These are phyloP conservation scores for Clohesyomyces aquaticus DNA, from an alignment of 495 filamentous ascomycete species.

Conservation along the genomic window DNA sequence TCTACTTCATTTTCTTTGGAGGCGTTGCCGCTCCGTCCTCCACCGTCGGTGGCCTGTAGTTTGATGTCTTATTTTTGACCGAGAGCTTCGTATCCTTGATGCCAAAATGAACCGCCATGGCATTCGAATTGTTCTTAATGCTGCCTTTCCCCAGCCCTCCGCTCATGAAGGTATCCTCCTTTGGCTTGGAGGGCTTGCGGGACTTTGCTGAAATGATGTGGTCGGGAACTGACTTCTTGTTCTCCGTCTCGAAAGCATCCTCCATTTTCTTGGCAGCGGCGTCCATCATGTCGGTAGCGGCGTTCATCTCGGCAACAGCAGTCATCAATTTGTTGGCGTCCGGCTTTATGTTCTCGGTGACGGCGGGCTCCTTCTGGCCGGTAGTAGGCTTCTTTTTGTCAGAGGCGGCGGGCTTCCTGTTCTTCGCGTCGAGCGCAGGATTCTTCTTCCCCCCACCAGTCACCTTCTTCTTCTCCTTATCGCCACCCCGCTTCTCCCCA, in stretches of 20 bases:
- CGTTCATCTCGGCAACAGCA: too few relatives aligned
- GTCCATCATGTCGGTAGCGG: too few relatives aligned
- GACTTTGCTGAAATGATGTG: not conserved
- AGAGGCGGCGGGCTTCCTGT: too few relatives aligned
- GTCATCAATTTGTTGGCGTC: too few relatives aligned
- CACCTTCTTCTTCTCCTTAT: not conserved
- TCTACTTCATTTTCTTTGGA: not conserved
- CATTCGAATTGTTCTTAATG: too few relatives aligned
- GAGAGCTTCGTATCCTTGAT: not conserved
- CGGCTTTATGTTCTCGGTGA: too few relatives aligned
- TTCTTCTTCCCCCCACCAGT: not conserved
- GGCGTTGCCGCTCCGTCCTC: conserved; percentile 6
- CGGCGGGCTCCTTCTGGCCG: too few relatives aligned
- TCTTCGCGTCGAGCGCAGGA: too few relatives aligned
- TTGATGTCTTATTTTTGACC: not conserved
- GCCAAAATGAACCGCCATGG: too few relatives aligned
- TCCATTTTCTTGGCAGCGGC: too few relatives aligned
- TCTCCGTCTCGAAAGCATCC: too few relatives aligned
- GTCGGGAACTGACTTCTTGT: not conserved
- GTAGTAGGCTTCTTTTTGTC: too few relatives aligned
- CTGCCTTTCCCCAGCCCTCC: not conserved
- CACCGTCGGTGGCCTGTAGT: conserved; percentile 11
- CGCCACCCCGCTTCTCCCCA: not conserved
- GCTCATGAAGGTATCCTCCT: conserved; percentile 4
- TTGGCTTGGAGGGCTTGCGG: not conserved